These are phyloP conservation scores for Leccinum ochraceum DNA, from an alignment of 768 basidiomycete genomes.

Conservation along the genomic window DNA sequence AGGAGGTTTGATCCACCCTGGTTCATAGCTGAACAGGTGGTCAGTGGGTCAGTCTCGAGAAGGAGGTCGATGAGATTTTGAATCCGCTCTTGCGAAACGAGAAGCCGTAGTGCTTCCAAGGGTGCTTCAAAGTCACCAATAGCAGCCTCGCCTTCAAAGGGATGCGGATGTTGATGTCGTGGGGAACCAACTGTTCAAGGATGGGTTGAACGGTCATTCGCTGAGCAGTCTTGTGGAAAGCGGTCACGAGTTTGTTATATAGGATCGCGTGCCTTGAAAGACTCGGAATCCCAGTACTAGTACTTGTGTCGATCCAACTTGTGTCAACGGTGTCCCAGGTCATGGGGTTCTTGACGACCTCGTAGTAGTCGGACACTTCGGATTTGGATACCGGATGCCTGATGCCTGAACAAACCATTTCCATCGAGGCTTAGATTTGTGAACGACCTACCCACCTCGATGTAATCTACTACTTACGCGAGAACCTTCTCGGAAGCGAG, in stretches of 20 bases:
- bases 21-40: constrained; percentile 66
- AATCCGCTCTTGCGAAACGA: constrained; percentile 53
- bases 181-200: constrained; percentile 29
- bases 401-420: constrained; percentile 59
- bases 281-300: constrained; percentile 72
- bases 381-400: constrained; percentile 76
- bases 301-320: constrained; percentile 66
- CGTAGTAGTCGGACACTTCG: constrained; percentile 90
- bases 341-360: constrained; percentile 85
- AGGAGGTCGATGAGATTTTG: constrained; percentile 54
- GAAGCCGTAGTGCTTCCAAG: constrained; percentile 53
- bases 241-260: constrained; percentile 78
- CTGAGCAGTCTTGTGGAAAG: constrained; percentile 65
- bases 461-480: constrained; percentile 47
- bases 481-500: constrained; percentile 70
- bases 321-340: constrained; percentile 80
- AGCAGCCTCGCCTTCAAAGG: constrained; percentile 7
- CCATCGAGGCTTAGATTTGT: constrained; percentile 60
- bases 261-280: constrained; percentile 84
- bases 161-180: constrained; percentile 15
- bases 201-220: constrained; percentile 21
- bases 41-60: constrained; percentile 57
- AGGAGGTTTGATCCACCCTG: constrained; percentile 61
- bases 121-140: constrained; percentile 59
- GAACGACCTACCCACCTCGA: constrained; percentile 3